Evolutionary conservation across 23 red algal species (phyloP).

Genomic region (Gracilaria domingensis): DNA sequence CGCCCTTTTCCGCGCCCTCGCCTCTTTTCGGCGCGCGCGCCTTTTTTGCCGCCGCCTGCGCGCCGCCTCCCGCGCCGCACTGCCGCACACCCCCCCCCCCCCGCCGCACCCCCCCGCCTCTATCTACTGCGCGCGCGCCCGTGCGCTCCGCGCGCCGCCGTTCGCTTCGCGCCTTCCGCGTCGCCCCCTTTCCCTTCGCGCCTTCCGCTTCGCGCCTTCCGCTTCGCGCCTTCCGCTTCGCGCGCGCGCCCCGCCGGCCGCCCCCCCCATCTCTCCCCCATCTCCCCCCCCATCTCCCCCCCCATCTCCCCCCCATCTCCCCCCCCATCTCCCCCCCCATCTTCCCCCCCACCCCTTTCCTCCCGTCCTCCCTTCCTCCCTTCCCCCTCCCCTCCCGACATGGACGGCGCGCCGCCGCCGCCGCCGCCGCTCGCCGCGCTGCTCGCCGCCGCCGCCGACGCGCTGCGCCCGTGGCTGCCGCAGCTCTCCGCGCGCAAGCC

Average conservation of each 20-base stretch:
- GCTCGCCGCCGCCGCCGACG: background rate
- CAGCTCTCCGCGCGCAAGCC: background rate
- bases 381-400: background rate
- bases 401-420: background rate
- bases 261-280: background rate
- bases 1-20: background rate
- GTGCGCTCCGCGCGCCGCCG: background rate
- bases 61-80: background rate
- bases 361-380: background rate
- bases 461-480: slow-evolving; percentile 21
- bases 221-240: background rate
- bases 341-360: background rate
- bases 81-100: background rate
- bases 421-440: slow-evolving; percentile 5
- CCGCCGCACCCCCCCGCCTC: background rate
- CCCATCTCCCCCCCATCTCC: too few species aligned
- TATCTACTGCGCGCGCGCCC: background rate
- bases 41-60: background rate
- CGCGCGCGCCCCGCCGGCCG: background rate
- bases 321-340: background rate
- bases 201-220: background rate
- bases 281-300: background rate
- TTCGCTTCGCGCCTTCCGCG: background rate
- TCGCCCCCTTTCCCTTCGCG: background rate
- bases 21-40: too few species aligned